phyloP scores from a whole-genome alignment of 148 eudicot genomes.

The Fagopyrum esculentum region DNA sequence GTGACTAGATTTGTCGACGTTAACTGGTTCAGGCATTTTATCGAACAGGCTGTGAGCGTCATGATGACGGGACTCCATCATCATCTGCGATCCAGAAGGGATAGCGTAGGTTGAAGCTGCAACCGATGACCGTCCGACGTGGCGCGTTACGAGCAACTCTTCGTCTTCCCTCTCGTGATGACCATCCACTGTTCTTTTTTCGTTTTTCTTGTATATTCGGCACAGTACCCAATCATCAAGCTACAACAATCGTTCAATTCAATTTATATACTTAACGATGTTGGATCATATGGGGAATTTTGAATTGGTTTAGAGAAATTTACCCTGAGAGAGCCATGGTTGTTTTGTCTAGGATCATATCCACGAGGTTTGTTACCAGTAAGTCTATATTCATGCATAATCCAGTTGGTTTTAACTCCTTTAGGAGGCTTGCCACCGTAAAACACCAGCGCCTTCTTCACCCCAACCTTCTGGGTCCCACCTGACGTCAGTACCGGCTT shows the following conservation, averaged over 20 bases:
- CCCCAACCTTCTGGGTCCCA: constrained; percentile 11
- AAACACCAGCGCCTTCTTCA: constrained; percentile 8
- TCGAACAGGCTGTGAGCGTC: not conserved
- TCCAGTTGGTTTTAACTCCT: constrained; percentile 7
- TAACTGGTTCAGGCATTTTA: not conserved
- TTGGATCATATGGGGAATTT: not conserved
- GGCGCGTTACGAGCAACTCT: not conserved
- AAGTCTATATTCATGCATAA: constrained; percentile 6
- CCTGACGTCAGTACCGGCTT: constrained; percentile 11
- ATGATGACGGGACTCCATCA: not conserved
- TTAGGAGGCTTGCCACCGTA: constrained; percentile 5
- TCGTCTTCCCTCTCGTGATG: not conserved
- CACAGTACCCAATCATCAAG: constrained; percentile 9
- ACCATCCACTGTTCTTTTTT: not conserved
- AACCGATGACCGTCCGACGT: constrained; percentile 1
- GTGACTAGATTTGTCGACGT: not conserved
- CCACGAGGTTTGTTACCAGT: not conserved
- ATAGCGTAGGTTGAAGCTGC: not conserved
- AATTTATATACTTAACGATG: not conserved
- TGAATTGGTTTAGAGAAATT: not conserved
- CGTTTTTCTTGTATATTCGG: constrained; percentile 4
- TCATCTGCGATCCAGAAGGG: not conserved
- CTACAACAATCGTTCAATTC: not conserved
- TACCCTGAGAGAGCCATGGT: not conserved
- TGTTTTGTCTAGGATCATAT: not conserved